Evolutionary conservation across 2,329 filamentous ascomycete species (phyloP).

Genomic region (Penicillium sp.): DNA sequence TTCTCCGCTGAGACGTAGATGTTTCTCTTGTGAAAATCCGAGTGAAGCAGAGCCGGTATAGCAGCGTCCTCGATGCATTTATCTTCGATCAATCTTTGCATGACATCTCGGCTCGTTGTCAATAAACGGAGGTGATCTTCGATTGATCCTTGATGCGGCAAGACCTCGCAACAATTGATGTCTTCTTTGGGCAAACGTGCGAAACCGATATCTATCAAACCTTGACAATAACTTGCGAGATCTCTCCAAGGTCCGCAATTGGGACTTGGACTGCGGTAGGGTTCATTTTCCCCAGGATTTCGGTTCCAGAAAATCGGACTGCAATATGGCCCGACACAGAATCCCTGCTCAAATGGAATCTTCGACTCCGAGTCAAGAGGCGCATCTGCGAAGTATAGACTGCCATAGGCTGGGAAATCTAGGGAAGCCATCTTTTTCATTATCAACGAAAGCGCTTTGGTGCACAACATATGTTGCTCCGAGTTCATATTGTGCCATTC

Average conservation of each 20-base stretch:
- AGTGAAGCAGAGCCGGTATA: slow-evolving; percentile 18
- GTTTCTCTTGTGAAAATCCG: slow-evolving; percentile 26
- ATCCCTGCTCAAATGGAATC: slow-evolving; percentile 25
- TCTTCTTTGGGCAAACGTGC: slow-evolving; percentile 18
- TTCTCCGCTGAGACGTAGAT: slow-evolving; percentile 25
- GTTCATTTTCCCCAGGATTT: slow-evolving; percentile 6
- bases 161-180: not conserved
- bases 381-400: slow-evolving; percentile 31
- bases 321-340: slow-evolving; percentile 33
- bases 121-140: slow-evolving; percentile 5
- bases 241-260: slow-evolving; percentile 21
- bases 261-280: slow-evolving; percentile 16
- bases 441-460: slow-evolving; percentile 25
- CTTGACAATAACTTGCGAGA: slow-evolving; percentile 15
- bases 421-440: slow-evolving; percentile 29
- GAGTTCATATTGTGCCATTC: slow-evolving; percentile 32
- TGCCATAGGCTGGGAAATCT: slow-evolving; percentile 39
- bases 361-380: slow-evolving; percentile 19
- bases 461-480: slow-evolving; percentile 32
- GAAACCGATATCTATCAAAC: slow-evolving; percentile 21
- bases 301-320: slow-evolving; percentile 18
- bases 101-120: slow-evolving; percentile 1
- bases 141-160: slow-evolving; percentile 11
- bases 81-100: slow-evolving; percentile 4
- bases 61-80: slow-evolving; percentile 3